These are phyloP conservation scores for Spathaspora girioi DNA, from an alignment of 805 yeast genomes.

Conservation along the genomic window DNA sequence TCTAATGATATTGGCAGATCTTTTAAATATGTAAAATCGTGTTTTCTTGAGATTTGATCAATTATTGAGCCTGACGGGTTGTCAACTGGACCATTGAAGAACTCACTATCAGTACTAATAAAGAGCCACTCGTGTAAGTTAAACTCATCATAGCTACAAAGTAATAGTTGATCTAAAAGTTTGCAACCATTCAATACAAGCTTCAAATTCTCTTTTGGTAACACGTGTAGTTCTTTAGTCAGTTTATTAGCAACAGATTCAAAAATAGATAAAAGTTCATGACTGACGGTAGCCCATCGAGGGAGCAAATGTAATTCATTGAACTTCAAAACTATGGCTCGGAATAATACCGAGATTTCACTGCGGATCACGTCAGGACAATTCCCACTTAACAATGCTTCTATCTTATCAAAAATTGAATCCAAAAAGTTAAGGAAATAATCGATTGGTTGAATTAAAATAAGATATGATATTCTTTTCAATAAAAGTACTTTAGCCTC, in stretches of 20 bases:
- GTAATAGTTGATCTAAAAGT: slow-evolving; percentile 68
- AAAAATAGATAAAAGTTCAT: slow-evolving; percentile 56
- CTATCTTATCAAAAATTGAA: slow-evolving; percentile 37
- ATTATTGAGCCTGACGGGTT: slow-evolving; percentile 26
- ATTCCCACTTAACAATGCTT: slow-evolving; percentile 23
- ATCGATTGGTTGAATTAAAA: slow-evolving; percentile 61
- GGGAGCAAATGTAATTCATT: slow-evolving; percentile 62
- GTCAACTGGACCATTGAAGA: slow-evolving; percentile 3
- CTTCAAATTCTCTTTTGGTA: slow-evolving; percentile 33
- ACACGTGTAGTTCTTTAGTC: slow-evolving; percentile 21
- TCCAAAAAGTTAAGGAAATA: slow-evolving; percentile 50
- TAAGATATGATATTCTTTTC: slow-evolving; percentile 59
- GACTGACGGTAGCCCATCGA: slow-evolving; percentile 66
- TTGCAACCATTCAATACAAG: slow-evolving; percentile 64
- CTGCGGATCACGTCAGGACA: slow-evolving; percentile 31
- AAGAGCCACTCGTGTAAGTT: slow-evolving; percentile 82
- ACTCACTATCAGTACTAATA: slow-evolving; percentile 57
- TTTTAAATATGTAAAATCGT: slow-evolving; percentile 26
- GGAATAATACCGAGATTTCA: slow-evolving; percentile 53
- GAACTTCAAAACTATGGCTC: slow-evolving; percentile 63
- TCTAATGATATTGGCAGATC: slow-evolving; percentile 37
- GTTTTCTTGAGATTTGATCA: slow-evolving; percentile 42
- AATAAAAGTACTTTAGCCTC: slow-evolving; percentile 50
- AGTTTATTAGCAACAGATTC: slow-evolving; percentile 25
- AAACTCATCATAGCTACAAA: slow-evolving; percentile 72